Percentiles rank a stretch among this genome's conserved stretches.
These are phyloP conservation scores for Termitomyces sp. DNA, from an alignment of 768 basidiomycete genomes.

Conservation along the genomic window DNA sequence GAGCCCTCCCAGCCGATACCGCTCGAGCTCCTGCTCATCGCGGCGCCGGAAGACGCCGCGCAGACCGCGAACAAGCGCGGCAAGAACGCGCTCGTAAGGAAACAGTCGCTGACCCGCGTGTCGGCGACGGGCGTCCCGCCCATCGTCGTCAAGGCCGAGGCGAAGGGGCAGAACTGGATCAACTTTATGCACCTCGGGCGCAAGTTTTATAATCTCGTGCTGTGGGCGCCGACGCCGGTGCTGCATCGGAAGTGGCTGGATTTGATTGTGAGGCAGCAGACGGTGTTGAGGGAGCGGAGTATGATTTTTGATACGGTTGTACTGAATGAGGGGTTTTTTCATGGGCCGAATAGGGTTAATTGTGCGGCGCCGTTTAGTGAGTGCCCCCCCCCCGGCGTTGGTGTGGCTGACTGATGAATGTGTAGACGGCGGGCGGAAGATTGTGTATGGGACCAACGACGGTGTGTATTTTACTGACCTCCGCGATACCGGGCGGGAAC, in stretches of 20 bases:
- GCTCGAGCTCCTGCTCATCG: conserved; percentile 82
- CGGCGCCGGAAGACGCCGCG: conserved; percentile 62
- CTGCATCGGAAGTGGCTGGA: conserved; percentile 95
- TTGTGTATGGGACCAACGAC: conserved; percentile 97
- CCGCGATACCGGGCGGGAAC: conserved; percentile 68
- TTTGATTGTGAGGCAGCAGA: conserved; percentile 84
- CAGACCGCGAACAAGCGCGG: conserved; percentile 30
- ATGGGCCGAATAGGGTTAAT: conserved; percentile 80
- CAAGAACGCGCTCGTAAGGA: conserved; percentile 41
- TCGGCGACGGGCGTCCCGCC: conserved; percentile 38
- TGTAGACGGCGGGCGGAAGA: conserved; percentile 71
- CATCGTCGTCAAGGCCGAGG: conserved; percentile 48
- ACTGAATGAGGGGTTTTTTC: conserved; percentile 86
- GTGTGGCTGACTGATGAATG: not conserved
- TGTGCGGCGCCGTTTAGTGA: conserved; percentile 86
- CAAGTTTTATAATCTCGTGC: conserved; percentile 84
- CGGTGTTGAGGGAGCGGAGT: conserved; percentile 75
- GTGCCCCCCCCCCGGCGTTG: no score
- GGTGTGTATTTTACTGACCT: conserved; percentile 94
- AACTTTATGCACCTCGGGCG: conserved; percentile 93
- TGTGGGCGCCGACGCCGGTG: conserved; percentile 85
- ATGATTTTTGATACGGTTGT: conserved; percentile 80
- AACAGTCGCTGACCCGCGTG: conserved; percentile 33
- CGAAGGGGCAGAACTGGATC: conserved; percentile 85
- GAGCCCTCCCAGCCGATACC: conserved; percentile 98